phyloP scores from a whole-genome alignment of 1,284 basidiomycete species.

The Meripilus lineatus region DNA sequence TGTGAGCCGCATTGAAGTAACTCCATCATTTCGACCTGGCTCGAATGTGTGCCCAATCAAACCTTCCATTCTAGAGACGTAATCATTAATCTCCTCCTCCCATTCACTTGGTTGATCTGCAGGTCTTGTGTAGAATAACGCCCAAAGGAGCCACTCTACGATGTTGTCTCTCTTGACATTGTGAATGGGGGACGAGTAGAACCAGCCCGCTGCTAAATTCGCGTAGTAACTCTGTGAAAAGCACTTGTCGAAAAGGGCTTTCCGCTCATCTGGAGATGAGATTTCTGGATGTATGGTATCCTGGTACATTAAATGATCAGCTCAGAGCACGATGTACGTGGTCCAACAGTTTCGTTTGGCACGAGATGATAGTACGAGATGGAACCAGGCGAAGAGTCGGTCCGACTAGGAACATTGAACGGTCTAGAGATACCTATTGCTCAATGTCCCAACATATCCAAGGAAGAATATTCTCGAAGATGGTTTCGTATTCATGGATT shows the following conservation, averaged over 20 bases:
- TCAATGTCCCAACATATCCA: no score
- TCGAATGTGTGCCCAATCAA: constrained; percentile 35
- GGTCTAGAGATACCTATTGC: no score
- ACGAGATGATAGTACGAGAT: no score
- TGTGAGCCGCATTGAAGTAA: constrained; percentile 46
- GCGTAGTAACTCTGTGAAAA: constrained; percentile 24
- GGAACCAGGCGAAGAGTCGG: no score
- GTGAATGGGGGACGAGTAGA: constrained; percentile 28
- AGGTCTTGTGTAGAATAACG: constrained; percentile 41
- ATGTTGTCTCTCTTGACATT: constrained; percentile 43
- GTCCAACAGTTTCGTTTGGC: no score
- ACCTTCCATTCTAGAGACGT: constrained; percentile 35
- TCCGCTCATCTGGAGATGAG: constrained; percentile 38
- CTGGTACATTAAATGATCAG: constrained; percentile 19
- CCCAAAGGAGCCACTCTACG: constrained; percentile 63
- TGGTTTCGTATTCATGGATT: not conserved
- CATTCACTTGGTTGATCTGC: constrained; percentile 32
- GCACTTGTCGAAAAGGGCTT: constrained; percentile 47
- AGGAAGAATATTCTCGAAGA: no score
- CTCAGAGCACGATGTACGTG: not conserved
- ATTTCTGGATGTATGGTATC: constrained; percentile 36
- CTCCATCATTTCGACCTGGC: constrained; percentile 30
- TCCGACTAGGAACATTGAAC: no score
- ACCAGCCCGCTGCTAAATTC: constrained; percentile 50
- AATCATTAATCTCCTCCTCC: constrained; percentile 44